These are phyloP conservation scores for Plenodomus lindquistii DNA, from an alignment of 2,329 filamentous ascomycete genomes.

Conservation along the genomic window DNA sequence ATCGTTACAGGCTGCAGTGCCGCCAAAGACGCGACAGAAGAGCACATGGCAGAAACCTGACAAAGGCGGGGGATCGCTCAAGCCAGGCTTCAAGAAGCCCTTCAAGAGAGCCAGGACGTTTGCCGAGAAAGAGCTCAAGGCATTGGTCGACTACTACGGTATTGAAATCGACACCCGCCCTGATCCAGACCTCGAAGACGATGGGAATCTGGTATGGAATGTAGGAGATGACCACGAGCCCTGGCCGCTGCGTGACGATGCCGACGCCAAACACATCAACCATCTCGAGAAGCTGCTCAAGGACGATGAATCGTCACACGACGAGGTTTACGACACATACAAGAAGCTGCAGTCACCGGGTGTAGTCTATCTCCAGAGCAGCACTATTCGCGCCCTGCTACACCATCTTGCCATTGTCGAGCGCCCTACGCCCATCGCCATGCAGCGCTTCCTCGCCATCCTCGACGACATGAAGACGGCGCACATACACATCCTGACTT, in stretches of 20 bases:
- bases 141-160: constrained; percentile 55
- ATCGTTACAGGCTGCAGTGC: constrained; percentile 3
- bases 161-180: constrained; percentile 24
- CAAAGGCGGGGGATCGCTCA: constrained; percentile 11
- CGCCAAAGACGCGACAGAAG: constrained; percentile 23
- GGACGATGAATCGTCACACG: constrained; percentile 49
- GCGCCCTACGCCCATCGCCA: constrained; percentile 57
- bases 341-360: constrained; percentile 57
- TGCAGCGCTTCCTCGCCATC: constrained; percentile 81
- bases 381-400: constrained; percentile 66
- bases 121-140: constrained; percentile 50
- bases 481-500: constrained; percentile 67
- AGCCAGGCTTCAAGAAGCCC: constrained; percentile 16
- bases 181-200: constrained; percentile 39
- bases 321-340: constrained; percentile 59
- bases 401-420: constrained; percentile 68
- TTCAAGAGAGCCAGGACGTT: constrained; percentile 35
- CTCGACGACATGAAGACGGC: constrained; percentile 80
- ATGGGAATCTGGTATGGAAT: constrained; percentile 34
- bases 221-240: constrained; percentile 38
- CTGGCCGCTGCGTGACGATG: constrained; percentile 35
- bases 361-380: constrained; percentile 54
- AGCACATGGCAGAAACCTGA: constrained; percentile 8
- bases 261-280: constrained; percentile 42
- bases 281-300: constrained; percentile 46